Percentiles rank a stretch among this genome's conserved stretches.
phyloP scores from a whole-genome alignment of 176 grass and related monocot genomes.

The Cocos nucifera region DNA sequence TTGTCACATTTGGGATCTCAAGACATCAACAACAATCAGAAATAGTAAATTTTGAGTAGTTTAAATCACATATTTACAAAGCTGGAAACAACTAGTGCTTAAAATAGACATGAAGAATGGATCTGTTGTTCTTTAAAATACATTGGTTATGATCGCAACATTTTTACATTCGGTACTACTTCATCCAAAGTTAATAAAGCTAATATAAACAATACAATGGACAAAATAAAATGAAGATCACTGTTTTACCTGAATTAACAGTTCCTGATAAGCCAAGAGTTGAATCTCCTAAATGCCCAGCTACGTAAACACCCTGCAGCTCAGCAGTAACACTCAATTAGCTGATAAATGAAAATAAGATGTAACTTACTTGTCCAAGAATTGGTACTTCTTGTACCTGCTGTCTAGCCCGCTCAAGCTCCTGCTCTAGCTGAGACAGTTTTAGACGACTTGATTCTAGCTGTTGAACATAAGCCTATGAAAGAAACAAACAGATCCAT shows the following conservation, averaged over 20 bases:
- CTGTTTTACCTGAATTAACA: slow-evolving; percentile 47
- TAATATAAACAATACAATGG: neutral
- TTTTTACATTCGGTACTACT: too few relatives aligned
- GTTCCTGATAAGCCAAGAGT: slow-evolving; percentile 35
- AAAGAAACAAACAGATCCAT: slow-evolving; percentile 6
- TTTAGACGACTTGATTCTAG: slow-evolving; percentile 87
- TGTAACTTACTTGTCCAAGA: neutral
- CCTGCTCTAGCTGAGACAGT: slow-evolving; percentile 69
- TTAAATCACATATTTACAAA: too few relatives aligned
- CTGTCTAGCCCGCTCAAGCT: slow-evolving; percentile 52
- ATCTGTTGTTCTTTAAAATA: too few relatives aligned
- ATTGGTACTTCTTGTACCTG: slow-evolving; percentile 37
- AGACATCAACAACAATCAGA: too few relatives aligned
- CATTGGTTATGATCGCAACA: too few relatives aligned
- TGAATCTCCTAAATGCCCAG: slow-evolving; percentile 41
- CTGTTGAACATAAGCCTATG: slow-evolving; percentile 89
- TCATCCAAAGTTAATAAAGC: too few relatives aligned
- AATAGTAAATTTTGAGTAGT: too few relatives aligned
- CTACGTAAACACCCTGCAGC: slow-evolving; percentile 34
- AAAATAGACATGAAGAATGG: too few relatives aligned
- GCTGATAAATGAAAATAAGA: neutral
- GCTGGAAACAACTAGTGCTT: too few relatives aligned
- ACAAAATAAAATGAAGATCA: neutral
- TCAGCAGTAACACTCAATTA: slow-evolving; percentile 1
- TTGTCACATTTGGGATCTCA: too few relatives aligned